Evolutionary conservation across 2,329 filamentous ascomycete species (phyloP).

Genomic region (Knufia petricola): DNA sequence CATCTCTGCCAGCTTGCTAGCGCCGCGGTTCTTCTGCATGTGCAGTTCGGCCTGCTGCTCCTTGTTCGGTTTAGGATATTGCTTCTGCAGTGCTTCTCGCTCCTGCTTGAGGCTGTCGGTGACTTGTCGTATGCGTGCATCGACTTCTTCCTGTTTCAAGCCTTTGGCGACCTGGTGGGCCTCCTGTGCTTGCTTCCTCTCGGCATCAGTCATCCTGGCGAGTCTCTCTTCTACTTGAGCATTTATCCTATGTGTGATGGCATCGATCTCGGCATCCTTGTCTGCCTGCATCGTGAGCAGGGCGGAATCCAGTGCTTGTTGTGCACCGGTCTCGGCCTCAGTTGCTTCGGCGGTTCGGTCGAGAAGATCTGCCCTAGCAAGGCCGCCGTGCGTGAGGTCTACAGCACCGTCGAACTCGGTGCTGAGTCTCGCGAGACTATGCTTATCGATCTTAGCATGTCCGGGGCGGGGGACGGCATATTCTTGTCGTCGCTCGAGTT

Average conservation of each 20-base stretch:
- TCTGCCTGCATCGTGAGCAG: slow-evolving; percentile 26
- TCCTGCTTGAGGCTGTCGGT: slow-evolving; percentile 4
- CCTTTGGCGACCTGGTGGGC: slow-evolving; percentile 10
- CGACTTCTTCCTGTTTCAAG: slow-evolving; percentile 8
- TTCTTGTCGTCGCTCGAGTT: slow-evolving; percentile 23
- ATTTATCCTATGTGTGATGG: background rate
- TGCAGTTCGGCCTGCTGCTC: slow-evolving; percentile 8
- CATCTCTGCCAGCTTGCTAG: background rate
- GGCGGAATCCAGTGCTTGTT: slow-evolving; percentile 16
- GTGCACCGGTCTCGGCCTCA: slow-evolving; percentile 13
- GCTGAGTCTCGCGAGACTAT: slow-evolving; percentile 11
- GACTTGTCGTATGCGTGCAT: slow-evolving; percentile 4
- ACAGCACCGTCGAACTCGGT: slow-evolving; percentile 14
- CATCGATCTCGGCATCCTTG: slow-evolving; percentile 13
- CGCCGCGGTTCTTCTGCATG: slow-evolving; percentile 7
- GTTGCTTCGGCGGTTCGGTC: slow-evolving; percentile 15
- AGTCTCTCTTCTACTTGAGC: slow-evolving; percentile 10
- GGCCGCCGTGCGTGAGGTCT: slow-evolving; percentile 15
- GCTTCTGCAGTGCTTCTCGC: background rate
- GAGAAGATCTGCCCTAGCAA: slow-evolving; percentile 24
- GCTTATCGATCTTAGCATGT: slow-evolving; percentile 9
- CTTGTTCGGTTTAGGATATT: background rate
- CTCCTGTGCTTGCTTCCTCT: slow-evolving; percentile 13
- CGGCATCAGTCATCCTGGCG: slow-evolving; percentile 11
- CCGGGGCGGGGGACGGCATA: slow-evolving; percentile 22